Evolutionary conservation across 306 rosid species (phyloP), one percentile per base, ranked within the genome.

Genomic region (Macrotyloma uniflorum): DNA sequence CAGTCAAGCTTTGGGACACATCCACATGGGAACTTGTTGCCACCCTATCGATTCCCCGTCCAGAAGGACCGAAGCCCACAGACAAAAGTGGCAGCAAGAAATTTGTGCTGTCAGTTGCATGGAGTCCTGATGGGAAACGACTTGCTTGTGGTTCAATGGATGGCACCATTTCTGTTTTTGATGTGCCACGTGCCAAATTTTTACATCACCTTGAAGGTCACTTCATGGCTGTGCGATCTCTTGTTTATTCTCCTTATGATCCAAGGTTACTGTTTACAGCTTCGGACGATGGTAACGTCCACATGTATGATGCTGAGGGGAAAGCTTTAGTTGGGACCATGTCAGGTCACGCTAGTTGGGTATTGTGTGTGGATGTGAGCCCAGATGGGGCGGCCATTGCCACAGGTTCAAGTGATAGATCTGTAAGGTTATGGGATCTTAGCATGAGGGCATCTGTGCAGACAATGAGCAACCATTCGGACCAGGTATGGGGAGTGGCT

Each of bases 311-410:
- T 76, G 91, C 97, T 11, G 99, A 91, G 70, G 98, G 97, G 24
- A 91, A 93, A 73, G 83, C 93, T 11, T 79, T 93, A 40, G 74
- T 95, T 46, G 96, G 90, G 49, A 84, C 93, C 50, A 91, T 96
- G 99, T 93, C 99, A 35, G 99, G 99, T 40, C 98, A 96, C 28
- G 88, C 87, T 15, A 87, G 98, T 70, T 93, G 99, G 99, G 98
- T 93, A 8, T 83, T 96, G 75, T 87, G 91, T 23, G 89, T 96
- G 72, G 99, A 96, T 76, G 97, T 87, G 35, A 96, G 97, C 83
- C 93, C 96, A 11, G 98, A 96, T 63, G 98, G 99, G 19, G 83
- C 86, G 0, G 96, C 99, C 71, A 32, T 96, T 43, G 99, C 98
- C 35, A 93, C 99, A 0, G 99, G 99, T 32, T 96, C 98, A 5